Conservation (phyloP, 805 yeast species). For the Candida andamanensis region DNA sequence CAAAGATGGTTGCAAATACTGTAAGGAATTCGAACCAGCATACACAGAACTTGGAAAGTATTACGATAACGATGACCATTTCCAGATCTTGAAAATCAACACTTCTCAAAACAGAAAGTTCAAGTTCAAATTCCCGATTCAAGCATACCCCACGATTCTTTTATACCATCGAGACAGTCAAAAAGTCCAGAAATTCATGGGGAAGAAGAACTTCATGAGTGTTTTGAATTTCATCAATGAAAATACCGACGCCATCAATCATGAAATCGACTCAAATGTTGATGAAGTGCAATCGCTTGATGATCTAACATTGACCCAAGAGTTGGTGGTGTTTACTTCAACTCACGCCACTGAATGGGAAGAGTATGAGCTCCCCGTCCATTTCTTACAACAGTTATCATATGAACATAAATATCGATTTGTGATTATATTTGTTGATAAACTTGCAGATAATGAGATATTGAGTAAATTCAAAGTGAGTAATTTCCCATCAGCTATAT, state of each 20-base stretch:
- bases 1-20: conserved; percentile 32
- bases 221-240: conserved; percentile 19
- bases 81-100: conserved; percentile 30
- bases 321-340: conserved; percentile 21
- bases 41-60: conserved; percentile 38
- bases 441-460: conserved; percentile 14
- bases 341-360: conserved; percentile 25
- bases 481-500: conserved; percentile 29
- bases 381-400: conserved; percentile 30
- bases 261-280: conserved; percentile 17
- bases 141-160: conserved; percentile 46
- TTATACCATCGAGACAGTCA: conserved; percentile 40
- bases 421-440: conserved; percentile 22
- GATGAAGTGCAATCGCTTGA: conserved; percentile 4
- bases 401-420: conserved; percentile 13
- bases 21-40: conserved; percentile 27
- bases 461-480: conserved; percentile 22
- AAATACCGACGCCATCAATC: conserved; percentile 15
- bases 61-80: conserved; percentile 30
- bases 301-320: conserved; percentile 5
- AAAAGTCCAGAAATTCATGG: conserved; percentile 30
- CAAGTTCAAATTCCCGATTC: conserved; percentile 33
- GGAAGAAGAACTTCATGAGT: conserved; percentile 14
- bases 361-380: conserved; percentile 26
- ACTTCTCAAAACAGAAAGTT: conserved; percentile 25